Percentiles rank a stretch among this genome's conserved stretches.
These are phyloP conservation scores for Rhizopogon roseolus DNA, from an alignment of 768 basidiomycete genomes.

Conservation along the genomic window DNA sequence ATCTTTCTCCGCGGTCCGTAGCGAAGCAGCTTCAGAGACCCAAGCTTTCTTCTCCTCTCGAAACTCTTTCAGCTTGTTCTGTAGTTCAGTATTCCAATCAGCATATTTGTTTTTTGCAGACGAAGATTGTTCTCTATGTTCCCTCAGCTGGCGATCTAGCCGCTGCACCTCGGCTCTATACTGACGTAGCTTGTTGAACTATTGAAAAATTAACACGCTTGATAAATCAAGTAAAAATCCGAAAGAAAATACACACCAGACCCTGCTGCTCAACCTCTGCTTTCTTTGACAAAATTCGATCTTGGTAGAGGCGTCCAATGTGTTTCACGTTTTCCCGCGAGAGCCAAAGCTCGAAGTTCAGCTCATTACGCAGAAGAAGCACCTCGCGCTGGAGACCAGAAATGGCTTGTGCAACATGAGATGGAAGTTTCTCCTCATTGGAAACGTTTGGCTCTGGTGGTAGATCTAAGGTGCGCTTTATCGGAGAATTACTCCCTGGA, in stretches of 20 bases:
- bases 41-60: slow-evolving; percentile 79
- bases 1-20: slow-evolving; percentile 71
- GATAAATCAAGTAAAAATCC: background rate
- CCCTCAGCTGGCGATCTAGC: slow-evolving; percentile 65
- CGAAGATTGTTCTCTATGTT: slow-evolving; percentile 69
- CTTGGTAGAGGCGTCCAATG: slow-evolving; percentile 74
- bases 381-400: slow-evolving; percentile 72
- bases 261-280: slow-evolving; percentile 82
- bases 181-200: slow-evolving; percentile 83
- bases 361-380: slow-evolving; percentile 69
- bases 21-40: slow-evolving; percentile 60
- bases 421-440: slow-evolving; percentile 27
- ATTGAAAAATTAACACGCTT: slow-evolving; percentile 6
- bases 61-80: slow-evolving; percentile 67
- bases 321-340: slow-evolving; percentile 78
- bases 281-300: slow-evolving; percentile 64
- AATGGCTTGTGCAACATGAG: slow-evolving; percentile 60
- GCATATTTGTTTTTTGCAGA: slow-evolving; percentile 73
- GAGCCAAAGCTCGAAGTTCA: slow-evolving; percentile 83
- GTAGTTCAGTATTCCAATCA: slow-evolving; percentile 81
- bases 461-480: slow-evolving; percentile 12
- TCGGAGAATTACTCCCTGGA: slow-evolving; percentile 23
- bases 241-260: slow-evolving; percentile 44
- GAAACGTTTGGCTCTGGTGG: slow-evolving; percentile 12
- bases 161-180: slow-evolving; percentile 64